Evolutionary conservation across 176 grass and related monocot genomes (phyloP), one percentile per base, ranked within the genome.

Genomic region (Oryza meyeriana): DNA sequence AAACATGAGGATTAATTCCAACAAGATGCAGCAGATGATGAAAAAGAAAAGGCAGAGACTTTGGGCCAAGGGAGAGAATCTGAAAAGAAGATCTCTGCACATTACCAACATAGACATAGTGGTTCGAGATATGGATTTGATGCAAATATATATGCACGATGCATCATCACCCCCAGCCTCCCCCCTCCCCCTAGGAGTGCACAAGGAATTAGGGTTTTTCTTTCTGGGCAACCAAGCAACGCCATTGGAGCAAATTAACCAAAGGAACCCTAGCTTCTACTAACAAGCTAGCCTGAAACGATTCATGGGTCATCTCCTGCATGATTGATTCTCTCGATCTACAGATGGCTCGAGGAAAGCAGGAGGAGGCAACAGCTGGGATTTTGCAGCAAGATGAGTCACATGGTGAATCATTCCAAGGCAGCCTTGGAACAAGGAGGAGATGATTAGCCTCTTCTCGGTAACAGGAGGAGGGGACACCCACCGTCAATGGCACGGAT

Each of bases 111-210:
- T 59, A 59, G 55, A 64, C 80, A 84, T 81, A 69, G 87, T 92
- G 87, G 83, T 81, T 62, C 62, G 35, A 89, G 84, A 92, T 87
- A 84, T 81, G 90, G 90, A 85, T 82, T 85, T 78, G 86, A 83
- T 79, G 71, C 83, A 92, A 55, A 55, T 20, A 59, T 59, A 25
- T 59, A 41, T 77, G 79, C 42, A 82, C 24, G 50, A 68, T 66
- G 61, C 81, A 84, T 44, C 12, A 58, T 58, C 22, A 58, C 10
- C 48, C 18, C 48, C 55, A 58, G 8, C 74, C 76, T 36, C 69
- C 39, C 72, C 68, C 42, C 61, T 13, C 13, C 74, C 47, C 40
- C 61, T 75, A 67, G 77, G 64, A 71, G 13, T 5, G 16, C 61
- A 27, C 45, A 45, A 70, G 30, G 17, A 76, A 71, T 33, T 72